Percentiles rank a stretch among this genome's conserved stretches.
phyloP scores from a whole-genome alignment of 2,329 filamentous ascomycete genomes.

The Coniosporium tulheliwenetii region DNA sequence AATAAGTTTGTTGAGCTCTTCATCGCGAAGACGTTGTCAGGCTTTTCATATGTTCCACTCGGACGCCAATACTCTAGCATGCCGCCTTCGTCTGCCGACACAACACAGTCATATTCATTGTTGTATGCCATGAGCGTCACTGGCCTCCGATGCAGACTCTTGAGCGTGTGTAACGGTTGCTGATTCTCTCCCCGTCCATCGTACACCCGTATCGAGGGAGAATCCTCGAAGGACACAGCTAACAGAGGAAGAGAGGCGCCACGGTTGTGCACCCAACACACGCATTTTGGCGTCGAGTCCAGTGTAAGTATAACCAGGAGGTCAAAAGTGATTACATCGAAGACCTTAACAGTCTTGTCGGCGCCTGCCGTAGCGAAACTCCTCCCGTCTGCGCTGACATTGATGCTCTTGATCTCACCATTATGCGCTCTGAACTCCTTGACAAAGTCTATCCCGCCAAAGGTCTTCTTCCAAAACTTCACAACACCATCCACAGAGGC shows the following conservation, averaged over 20 bases:
- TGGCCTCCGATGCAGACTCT: slow-evolving; percentile 63
- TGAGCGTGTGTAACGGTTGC: slow-evolving; percentile 60
- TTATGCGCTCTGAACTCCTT: slow-evolving; percentile 92
- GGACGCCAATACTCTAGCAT: slow-evolving; percentile 98
- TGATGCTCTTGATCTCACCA: slow-evolving; percentile 71
- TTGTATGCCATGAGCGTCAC: slow-evolving; percentile 85
- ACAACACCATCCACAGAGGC: slow-evolving; percentile 89
- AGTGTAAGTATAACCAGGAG: slow-evolving; percentile 69
- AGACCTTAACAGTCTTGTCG: slow-evolving; percentile 68
- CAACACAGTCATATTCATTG: slow-evolving; percentile 70
- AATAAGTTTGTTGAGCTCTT: slow-evolving; percentile 92
- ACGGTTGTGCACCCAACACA: slow-evolving; percentile 85
- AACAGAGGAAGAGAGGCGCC: slow-evolving; percentile 79
- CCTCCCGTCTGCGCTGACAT: slow-evolving; percentile 74
- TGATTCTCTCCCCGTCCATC: slow-evolving; percentile 76
- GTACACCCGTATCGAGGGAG: slow-evolving; percentile 63
- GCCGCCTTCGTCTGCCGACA: slow-evolving; percentile 76
- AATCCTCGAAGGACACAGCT: slow-evolving; percentile 63
- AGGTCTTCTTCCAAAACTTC: slow-evolving; percentile 98
- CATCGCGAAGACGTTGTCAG: slow-evolving; percentile 76
- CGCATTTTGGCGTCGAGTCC: slow-evolving; percentile 55
- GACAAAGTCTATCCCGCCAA: slow-evolving; percentile 84
- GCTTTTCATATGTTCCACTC: slow-evolving; percentile 69
- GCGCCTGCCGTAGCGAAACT: slow-evolving; percentile 81
- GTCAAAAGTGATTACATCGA: slow-evolving; percentile 71